phyloP scores from a whole-genome alignment of 2,329 filamentous ascomycete genomes.

The Stagonosporopsis cucurbitacearum region DNA sequence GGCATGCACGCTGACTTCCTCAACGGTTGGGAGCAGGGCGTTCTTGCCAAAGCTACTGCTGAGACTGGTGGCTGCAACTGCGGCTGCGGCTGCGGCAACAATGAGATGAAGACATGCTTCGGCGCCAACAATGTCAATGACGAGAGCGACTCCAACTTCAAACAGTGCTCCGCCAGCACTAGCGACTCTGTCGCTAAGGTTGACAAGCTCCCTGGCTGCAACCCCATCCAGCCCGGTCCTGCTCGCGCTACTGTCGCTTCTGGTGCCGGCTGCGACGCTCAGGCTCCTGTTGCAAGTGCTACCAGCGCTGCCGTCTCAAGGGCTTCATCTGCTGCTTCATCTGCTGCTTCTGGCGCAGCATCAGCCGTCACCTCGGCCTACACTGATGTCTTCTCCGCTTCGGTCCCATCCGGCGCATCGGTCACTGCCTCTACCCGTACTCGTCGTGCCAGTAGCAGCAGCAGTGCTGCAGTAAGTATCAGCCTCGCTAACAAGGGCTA shows the following conservation, averaged over 20 bases:
- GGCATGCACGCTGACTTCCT: conserved; percentile 49
- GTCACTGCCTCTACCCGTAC: conserved; percentile 12
- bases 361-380: conserved; percentile 1
- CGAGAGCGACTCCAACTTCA: conserved; percentile 35
- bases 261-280: conserved; percentile 37
- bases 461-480: conserved; percentile 11
- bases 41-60: conserved; percentile 45
- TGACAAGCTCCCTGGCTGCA: conserved; percentile 48
- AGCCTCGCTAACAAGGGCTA: conserved; percentile 25
- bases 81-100: conserved; percentile 46
- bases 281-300: conserved; percentile 10
- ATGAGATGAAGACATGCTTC: conserved; percentile 48
- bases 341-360: not conserved
- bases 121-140: conserved; percentile 45
- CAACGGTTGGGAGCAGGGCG: conserved; percentile 48
- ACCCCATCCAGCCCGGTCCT: conserved; percentile 48
- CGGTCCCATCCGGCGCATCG: conserved; percentile 3
- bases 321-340: conserved; percentile 3
- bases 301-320: conserved; percentile 11
- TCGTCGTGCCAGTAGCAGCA: conserved; percentile 5
- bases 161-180: conserved; percentile 34
- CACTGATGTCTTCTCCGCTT: conserved; percentile 3
- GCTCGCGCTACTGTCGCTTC: conserved; percentile 35
- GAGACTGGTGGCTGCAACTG: conserved; percentile 46
- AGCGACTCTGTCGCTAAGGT: conserved; percentile 27